These are phyloP conservation scores for Ulota crispa DNA, from an alignment of 225 moss, liverwort and hornwort species.

Conservation along the genomic window DNA sequence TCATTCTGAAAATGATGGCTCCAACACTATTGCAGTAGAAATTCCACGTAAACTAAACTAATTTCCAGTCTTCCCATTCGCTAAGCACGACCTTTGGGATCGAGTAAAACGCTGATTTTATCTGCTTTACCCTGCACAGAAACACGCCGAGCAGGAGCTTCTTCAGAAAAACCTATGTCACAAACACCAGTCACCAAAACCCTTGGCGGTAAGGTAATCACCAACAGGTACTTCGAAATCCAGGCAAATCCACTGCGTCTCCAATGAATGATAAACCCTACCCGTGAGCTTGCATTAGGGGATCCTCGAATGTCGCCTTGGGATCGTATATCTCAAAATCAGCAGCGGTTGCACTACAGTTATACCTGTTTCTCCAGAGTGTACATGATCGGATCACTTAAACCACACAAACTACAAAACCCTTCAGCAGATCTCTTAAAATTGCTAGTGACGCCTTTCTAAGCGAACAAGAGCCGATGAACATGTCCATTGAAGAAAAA, in stretches of 20 bases:
- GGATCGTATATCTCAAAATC: conserved; percentile 76
- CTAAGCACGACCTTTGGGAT: conserved; percentile 66
- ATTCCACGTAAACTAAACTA: background rate
- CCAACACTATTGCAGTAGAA: background rate
- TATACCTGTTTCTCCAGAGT: conserved; percentile 51
- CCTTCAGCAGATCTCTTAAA: background rate
- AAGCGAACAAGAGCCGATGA: background rate
- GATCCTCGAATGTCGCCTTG: conserved; percentile 88
- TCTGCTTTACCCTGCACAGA: conserved; percentile 71
- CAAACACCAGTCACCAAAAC: background rate
- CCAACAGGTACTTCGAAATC: background rate
- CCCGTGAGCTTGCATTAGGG: conserved; percentile 81
- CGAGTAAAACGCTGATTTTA: conserved; percentile 87
- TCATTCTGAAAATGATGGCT: background rate
- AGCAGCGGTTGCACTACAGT: conserved; percentile 58
- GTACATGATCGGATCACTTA: background rate
- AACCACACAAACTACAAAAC: background rate
- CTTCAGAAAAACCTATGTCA: background rate
- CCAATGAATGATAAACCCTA: background rate
- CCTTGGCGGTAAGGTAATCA: background rate
- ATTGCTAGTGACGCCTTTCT: background rate
- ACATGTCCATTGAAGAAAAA: background rate
- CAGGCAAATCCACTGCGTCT: background rate
- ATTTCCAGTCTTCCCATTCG: background rate
- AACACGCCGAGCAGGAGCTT: conserved; percentile 4